Percentiles rank a stretch among this genome's conserved stretches.
Conservation (phyloP, 106 monocot genomes). For the Platanthera guangdongensis region DNA sequence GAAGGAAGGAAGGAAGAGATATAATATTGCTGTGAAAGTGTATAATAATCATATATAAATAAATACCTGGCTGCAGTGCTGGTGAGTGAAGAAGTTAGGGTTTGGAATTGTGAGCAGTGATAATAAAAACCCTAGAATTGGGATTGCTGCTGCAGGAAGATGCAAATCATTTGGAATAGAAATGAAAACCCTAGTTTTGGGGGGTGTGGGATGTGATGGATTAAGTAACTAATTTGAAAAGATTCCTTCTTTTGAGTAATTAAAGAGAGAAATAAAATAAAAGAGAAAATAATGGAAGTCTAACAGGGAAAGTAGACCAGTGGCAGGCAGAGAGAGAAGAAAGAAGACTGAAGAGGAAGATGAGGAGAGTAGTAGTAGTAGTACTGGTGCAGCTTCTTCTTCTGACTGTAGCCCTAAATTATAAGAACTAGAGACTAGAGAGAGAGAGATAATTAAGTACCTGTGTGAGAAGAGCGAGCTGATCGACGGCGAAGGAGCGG, state of each 20-base stretch:
- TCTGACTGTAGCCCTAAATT: neutral
- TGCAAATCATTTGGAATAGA: neutral
- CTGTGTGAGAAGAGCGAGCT: slow-evolving; percentile 75
- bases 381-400: neutral
- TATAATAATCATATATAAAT: too few relatives aligned
- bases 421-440: too few relatives aligned
- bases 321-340: neutral
- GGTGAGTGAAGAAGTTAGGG: too few relatives aligned
- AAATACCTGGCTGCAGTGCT: too few relatives aligned
- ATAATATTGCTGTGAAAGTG: too few relatives aligned
- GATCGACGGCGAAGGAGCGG: slow-evolving; percentile 84
- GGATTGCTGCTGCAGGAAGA: slow-evolving; percentile 28
- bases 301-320: too few relatives aligned
- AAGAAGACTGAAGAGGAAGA: neutral
- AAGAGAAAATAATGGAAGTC: neutral
- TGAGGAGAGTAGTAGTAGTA: neutral
- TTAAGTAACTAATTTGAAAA: slow-evolving; percentile 2
- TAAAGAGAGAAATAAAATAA: neutral
- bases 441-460: slow-evolving; percentile 8
- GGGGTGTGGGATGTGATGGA: slow-evolving; percentile 1
- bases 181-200: slow-evolving; percentile 6
- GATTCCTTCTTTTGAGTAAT: neutral
- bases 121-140: slow-evolving; percentile 16
- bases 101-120: too few relatives aligned
- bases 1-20: too few relatives aligned